These are phyloP conservation scores for Neurospora africana DNA, from an alignment of 495 filamentous ascomycete species.

Conservation along the genomic window DNA sequence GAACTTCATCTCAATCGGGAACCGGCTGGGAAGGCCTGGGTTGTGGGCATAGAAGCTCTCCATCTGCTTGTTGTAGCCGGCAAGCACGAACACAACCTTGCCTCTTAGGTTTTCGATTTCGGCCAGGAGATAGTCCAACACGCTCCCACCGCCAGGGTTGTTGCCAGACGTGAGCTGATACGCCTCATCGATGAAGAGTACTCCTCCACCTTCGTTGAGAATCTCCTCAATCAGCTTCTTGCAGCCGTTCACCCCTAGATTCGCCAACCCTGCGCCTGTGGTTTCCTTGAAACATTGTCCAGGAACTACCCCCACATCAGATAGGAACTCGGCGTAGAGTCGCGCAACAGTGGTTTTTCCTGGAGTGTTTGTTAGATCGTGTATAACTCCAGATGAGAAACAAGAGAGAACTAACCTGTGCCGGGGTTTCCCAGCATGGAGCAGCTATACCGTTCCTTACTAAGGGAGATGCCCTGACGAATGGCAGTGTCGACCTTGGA, in stretches of 20 bases:
- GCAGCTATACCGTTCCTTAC: conserved; percentile 49
- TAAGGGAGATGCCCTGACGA: conserved; percentile 47
- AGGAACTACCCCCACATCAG: conserved; percentile 47
- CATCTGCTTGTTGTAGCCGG: conserved; percentile 71
- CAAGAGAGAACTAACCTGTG: conserved; percentile 42
- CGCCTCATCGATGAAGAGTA: conserved; percentile 68
- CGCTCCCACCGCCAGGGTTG: conserved; percentile 42
- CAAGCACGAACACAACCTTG: conserved; percentile 66
- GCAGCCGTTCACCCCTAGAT: conserved; percentile 46
- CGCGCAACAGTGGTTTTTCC: conserved; percentile 79
- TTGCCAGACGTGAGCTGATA: conserved; percentile 57
- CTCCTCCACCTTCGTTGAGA: conserved; percentile 51
- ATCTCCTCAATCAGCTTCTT: conserved; percentile 50
- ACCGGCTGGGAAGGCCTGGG: conserved; percentile 60
- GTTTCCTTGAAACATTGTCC: conserved; percentile 51
- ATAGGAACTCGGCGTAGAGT: conserved; percentile 59
- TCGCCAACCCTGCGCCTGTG: conserved; percentile 57
- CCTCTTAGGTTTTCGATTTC: conserved; percentile 68
- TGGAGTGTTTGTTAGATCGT: conserved; percentile 12
- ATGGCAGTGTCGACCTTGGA: conserved; percentile 50
- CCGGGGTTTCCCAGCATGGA: conserved; percentile 71
- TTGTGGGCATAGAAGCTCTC: conserved; percentile 73
- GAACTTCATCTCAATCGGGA: conserved; percentile 57
- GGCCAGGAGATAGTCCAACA: conserved; percentile 64
- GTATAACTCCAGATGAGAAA: background rate